These are phyloP conservation scores for Phytophthora syringae DNA, from an alignment of 352 stramenopile genomes.

Conservation along the genomic window DNA sequence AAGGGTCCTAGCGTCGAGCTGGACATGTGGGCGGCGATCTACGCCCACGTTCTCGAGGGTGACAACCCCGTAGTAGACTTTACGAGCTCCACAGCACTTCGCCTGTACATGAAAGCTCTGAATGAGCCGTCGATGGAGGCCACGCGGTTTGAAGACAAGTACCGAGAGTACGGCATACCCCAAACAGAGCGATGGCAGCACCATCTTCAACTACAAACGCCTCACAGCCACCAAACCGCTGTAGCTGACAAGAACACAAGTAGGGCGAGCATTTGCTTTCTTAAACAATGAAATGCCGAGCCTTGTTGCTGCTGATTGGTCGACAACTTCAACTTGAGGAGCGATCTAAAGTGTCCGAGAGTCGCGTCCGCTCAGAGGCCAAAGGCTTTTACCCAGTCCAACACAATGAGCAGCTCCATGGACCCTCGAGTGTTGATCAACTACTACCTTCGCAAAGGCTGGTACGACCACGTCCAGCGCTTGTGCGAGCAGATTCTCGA, in stretches of 20 bases:
- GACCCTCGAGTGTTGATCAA: slow-evolving; percentile 82
- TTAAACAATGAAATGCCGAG: too few species aligned
- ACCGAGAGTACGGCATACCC: slow-evolving; percentile 65
- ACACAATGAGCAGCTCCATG: slow-evolving; percentile 32
- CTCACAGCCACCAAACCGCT: too few species aligned
- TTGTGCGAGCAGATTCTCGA: slow-evolving; percentile 80
- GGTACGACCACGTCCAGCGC: slow-evolving; percentile 86
- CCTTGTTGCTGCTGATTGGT: slow-evolving; percentile 16
- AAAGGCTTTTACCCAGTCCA: neutral
- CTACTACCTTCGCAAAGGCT: slow-evolving; percentile 90
- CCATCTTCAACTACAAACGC: slow-evolving; percentile 72
- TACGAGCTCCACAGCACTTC: slow-evolving; percentile 61
- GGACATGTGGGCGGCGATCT: slow-evolving; percentile 74
- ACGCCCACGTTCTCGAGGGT: slow-evolving; percentile 65
- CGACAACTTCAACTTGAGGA: slow-evolving; percentile 27
- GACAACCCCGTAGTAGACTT: slow-evolving; percentile 79
- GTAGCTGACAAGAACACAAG: too few species aligned
- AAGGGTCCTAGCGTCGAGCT: slow-evolving; percentile 28
- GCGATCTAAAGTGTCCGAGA: slow-evolving; percentile 19
- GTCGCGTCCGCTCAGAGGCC: slow-evolving; percentile 21
- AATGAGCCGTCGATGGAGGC: slow-evolving; percentile 31
- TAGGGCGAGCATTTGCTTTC: too few species aligned
- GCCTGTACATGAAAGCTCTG: slow-evolving; percentile 66
- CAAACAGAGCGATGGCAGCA: slow-evolving; percentile 58
- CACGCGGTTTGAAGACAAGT: slow-evolving; percentile 53